These are phyloP conservation scores for Tillandsia fasciculata DNA, from an alignment of 176 grass and related monocot species.

Conservation along the genomic window DNA sequence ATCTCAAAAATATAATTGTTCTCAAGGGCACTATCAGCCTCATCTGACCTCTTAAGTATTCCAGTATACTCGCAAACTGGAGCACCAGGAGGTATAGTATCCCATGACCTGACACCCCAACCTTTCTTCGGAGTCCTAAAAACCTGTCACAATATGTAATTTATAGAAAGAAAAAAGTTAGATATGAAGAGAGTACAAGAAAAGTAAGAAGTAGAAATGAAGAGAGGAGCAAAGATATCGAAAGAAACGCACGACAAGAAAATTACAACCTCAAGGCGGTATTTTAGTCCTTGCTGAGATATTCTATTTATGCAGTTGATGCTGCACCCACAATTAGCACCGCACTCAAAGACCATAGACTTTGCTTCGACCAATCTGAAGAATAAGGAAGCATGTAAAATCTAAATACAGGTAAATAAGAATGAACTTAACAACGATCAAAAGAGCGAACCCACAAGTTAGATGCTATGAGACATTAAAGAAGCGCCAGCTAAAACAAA, in stretches of 20 bases:
- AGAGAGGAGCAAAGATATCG: neutral
- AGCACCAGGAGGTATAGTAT: slow-evolving; percentile 78
- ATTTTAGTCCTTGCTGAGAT: slow-evolving; percentile 70
- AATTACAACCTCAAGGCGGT: slow-evolving; percentile 74
- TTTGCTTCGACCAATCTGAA: slow-evolving; percentile 80
- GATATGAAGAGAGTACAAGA: neutral
- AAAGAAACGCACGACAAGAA: neutral
- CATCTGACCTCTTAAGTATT: slow-evolving; percentile 57
- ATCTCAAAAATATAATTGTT: slow-evolving; percentile 87
- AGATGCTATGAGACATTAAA: no score
- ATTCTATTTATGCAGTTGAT: slow-evolving; percentile 65
- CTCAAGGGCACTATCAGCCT: slow-evolving; percentile 46
- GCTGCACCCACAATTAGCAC: slow-evolving; percentile 54
- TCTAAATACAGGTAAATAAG: no score
- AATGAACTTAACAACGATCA: no score
- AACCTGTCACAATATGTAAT: slow-evolving; percentile 37
- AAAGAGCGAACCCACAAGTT: no score
- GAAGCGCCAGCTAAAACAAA: no score
- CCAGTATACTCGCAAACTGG: slow-evolving; percentile 83
- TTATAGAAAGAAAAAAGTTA: neutral
- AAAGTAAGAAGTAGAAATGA: neutral
- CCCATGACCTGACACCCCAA: slow-evolving; percentile 90
- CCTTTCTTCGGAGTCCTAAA: slow-evolving; percentile 76
- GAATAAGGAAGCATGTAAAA: neutral
- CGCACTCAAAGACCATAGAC: slow-evolving; percentile 87